A percentile compares a stretch with the other conserved stretches of the same genome.
Conservation (phyloP, 202 grass and related monocot species). For the Cymbopogon flexuosus region DNA sequence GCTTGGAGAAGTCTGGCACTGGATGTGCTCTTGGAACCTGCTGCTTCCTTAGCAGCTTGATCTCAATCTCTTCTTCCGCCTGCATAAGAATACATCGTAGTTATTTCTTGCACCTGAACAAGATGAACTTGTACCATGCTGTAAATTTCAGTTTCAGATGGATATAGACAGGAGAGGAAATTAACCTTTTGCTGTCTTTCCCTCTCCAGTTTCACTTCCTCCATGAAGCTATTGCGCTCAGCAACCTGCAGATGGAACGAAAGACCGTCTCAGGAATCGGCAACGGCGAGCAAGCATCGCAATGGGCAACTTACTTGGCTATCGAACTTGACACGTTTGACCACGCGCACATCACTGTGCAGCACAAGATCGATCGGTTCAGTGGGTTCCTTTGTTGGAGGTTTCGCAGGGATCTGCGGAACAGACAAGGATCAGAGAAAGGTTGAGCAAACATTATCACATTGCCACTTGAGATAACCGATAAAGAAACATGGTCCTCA, state of each 20-base stretch:
- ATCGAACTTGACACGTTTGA: conserved; percentile 66
- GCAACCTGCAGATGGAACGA: conserved; percentile 41
- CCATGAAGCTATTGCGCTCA: conserved; percentile 47
- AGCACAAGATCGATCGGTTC: conserved; percentile 63
- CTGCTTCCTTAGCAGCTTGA: conserved; percentile 57
- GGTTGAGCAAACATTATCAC: background rate
- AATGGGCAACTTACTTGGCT: conserved; percentile 48
- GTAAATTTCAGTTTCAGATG: background rate
- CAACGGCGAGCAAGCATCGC: background rate
- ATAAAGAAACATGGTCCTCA: background rate
- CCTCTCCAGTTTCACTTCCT: conserved; percentile 53
- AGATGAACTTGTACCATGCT: background rate
- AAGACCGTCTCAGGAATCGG: background rate
- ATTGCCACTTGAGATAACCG: background rate
- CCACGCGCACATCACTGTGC: conserved; percentile 55
- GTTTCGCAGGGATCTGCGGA: conserved; percentile 40
- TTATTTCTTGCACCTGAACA: background rate
- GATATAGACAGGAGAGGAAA: background rate
- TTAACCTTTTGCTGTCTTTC: conserved; percentile 60
- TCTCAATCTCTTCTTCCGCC: conserved; percentile 63
- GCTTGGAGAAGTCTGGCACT: conserved; percentile 77
- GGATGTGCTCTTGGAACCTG: conserved; percentile 63
- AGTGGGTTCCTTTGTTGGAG: conserved; percentile 52
- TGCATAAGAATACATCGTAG: conserved; percentile 17
- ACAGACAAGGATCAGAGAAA: background rate